Conservation (phyloP, 768 basidiomycete species). For the Mycena haematopus region DNA sequence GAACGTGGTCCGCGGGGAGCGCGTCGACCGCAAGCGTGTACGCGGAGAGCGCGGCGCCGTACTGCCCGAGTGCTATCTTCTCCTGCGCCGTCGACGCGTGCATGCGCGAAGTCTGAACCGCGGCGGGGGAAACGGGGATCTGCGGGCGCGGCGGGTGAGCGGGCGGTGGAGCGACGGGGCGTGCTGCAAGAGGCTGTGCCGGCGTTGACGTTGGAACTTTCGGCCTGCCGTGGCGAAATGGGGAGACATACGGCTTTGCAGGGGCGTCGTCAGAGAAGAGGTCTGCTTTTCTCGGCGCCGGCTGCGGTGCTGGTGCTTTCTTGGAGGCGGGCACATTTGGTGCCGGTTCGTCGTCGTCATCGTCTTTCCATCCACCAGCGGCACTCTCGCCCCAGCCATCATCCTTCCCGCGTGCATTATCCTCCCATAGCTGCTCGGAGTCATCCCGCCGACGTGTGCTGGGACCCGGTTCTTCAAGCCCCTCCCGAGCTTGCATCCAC, state of each 20-base stretch:
- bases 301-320: slow-evolving; percentile 11
- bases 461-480: slow-evolving; percentile 23
- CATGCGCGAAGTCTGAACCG: slow-evolving; percentile 56
- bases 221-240: slow-evolving; percentile 20
- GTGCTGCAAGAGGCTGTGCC: slow-evolving; percentile 29
- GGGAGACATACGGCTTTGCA: slow-evolving; percentile 24
- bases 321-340: neutral
- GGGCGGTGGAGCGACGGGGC: slow-evolving; percentile 38
- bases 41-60: slow-evolving; percentile 74
- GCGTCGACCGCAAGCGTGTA: slow-evolving; percentile 75
- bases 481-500: slow-evolving; percentile 67
- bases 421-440: slow-evolving; percentile 13
- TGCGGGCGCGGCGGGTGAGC: slow-evolving; percentile 37
- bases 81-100: slow-evolving; percentile 77
- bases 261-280: slow-evolving; percentile 42
- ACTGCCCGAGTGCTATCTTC: slow-evolving; percentile 90
- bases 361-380: slow-evolving; percentile 40
- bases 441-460: slow-evolving; percentile 22
- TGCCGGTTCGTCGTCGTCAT: slow-evolving; percentile 33
- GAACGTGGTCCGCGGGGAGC: slow-evolving; percentile 71
- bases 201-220: slow-evolving; percentile 22
- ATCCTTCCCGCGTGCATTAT: slow-evolving; percentile 26
- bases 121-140: slow-evolving; percentile 52
- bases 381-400: slow-evolving; percentile 45
- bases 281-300: slow-evolving; percentile 37